A percentile compares a stretch with the other conserved stretches of the same genome.
Evolutionary conservation across 2,329 filamentous ascomycete genomes (phyloP).

Genomic region (Diaporthe caulivora): DNA sequence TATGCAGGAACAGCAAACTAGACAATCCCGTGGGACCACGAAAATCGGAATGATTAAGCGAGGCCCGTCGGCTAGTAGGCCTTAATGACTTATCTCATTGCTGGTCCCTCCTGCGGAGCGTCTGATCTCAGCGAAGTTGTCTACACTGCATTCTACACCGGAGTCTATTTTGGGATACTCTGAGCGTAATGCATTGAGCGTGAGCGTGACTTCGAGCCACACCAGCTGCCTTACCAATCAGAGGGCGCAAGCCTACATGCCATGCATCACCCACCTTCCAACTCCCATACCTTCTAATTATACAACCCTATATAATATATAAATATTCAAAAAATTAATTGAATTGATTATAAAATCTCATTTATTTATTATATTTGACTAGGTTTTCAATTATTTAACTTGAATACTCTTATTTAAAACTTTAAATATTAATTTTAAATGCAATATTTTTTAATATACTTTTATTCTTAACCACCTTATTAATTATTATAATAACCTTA

Average conservation of each 20-base stretch:
- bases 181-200: conserved; percentile 1
- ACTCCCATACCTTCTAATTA: too few species aligned
- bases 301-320: too few species aligned
- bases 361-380: too few species aligned
- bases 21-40: background rate
- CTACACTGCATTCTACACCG: conserved; percentile 5
- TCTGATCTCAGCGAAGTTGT: background rate
- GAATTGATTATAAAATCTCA: too few species aligned
- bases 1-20: conserved; percentile 22
- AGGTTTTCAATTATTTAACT: too few species aligned
- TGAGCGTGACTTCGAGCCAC: background rate
- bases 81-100: background rate
- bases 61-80: conserved; percentile 10
- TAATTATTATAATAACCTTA: too few species aligned
- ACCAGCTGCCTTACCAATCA: background rate
- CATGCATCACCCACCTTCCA: too few species aligned
- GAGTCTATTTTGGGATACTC: background rate
- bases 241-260: background rate
- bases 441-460: too few species aligned
- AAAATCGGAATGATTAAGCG: conserved; percentile 23
- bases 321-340: too few species aligned
- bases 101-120: background rate
- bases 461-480: too few species aligned
- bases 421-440: too few species aligned
- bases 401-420: too few species aligned